Evolutionary conservation across 225 moss, liverwort and hornwort species (phyloP).

Genomic region (Pseudisothecium myosuroides): DNA sequence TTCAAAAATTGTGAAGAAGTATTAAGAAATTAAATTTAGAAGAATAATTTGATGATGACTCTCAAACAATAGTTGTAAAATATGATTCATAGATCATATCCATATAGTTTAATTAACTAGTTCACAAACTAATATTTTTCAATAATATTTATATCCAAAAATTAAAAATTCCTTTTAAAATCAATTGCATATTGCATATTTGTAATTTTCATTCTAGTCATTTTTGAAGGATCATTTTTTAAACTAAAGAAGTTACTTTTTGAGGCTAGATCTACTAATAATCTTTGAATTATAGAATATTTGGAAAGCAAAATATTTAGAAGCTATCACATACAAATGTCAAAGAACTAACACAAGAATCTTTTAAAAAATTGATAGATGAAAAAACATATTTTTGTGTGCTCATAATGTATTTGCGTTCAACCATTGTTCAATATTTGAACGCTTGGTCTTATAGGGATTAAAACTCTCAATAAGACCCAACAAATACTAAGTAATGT

Average conservation of each 20-base stretch:
- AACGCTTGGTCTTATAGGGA: rapidly evolving
- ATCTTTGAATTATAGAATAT: not conserved
- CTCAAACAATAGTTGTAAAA: not conserved
- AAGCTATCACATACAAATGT: not conserved
- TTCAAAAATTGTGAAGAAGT: not conserved
- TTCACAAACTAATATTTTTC: not conserved
- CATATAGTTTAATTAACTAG: rapidly evolving
- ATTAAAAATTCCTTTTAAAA: no score
- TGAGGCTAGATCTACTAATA: not conserved
- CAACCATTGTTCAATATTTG: not conserved
- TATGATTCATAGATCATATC: not conserved
- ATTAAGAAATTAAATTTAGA: not conserved
- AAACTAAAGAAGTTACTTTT: no score
- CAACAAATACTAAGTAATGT: not conserved
- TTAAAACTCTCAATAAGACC: no score
- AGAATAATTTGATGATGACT: not conserved
- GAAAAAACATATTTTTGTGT: no score
- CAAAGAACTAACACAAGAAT: not conserved
- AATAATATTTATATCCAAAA: not conserved
- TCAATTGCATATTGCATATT: not conserved
- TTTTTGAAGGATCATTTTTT: no score
- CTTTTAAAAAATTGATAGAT: not conserved
- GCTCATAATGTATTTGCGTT: no score
- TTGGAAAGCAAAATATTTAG: not conserved
- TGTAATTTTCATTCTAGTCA: not conserved